Conservation (phyloP, 768 basidiomycete species). For the Clathrus columnatus region DNA sequence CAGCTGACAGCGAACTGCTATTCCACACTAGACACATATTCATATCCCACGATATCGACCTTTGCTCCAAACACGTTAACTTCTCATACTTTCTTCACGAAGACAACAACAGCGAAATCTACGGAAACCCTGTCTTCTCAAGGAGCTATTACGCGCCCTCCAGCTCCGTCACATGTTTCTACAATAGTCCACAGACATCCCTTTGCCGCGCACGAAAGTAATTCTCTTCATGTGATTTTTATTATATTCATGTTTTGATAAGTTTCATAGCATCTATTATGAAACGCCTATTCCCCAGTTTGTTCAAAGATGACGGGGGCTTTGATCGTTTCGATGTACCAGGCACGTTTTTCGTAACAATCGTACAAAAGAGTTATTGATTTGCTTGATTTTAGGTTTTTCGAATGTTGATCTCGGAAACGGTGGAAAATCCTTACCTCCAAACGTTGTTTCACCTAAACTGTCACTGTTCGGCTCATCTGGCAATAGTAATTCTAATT, state of each 20-base stretch:
- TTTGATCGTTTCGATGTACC: neutral
- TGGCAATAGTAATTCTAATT: neutral
- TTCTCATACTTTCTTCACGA: neutral
- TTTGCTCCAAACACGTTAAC: neutral
- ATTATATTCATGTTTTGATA: neutral
- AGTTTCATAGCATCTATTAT: no score
- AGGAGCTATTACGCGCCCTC: neutral
- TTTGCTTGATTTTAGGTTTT: no score
- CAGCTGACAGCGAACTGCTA: neutral
- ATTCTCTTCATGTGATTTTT: neutral
- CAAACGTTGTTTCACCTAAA: neutral
- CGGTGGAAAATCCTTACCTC: neutral
- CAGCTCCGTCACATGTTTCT: neutral
- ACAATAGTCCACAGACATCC: neutral
- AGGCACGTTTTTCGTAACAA: no score
- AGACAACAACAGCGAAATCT: neutral
- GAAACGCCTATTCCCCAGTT: neutral
- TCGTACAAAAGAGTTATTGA: no score
- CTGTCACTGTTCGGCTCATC: neutral
- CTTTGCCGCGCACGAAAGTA: neutral
- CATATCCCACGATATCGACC: neutral
- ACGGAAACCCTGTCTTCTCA: neutral
- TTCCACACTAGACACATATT: neutral
- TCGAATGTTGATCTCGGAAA: neutral
- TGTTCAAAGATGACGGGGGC: neutral